These are phyloP conservation scores for Senecio squalidus DNA, from an alignment of 140 eudicot genomes.

Conservation along the genomic window DNA sequence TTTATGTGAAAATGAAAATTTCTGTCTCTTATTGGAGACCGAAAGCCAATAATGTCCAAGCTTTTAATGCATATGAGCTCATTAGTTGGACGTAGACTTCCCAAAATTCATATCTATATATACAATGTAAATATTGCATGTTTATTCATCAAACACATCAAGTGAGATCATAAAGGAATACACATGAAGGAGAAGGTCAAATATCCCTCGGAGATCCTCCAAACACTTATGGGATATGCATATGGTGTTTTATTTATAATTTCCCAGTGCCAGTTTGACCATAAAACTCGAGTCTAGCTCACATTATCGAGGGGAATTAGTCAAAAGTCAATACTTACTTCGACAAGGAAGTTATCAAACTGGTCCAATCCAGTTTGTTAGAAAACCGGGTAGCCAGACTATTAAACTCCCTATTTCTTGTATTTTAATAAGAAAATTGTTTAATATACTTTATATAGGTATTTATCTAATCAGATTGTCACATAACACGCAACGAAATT, in stretches of 20 bases:
- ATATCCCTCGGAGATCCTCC: constrained; percentile 9
- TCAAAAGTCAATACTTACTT: too few species aligned
- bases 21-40: not conserved
- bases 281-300: not conserved
- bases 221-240: constrained; percentile 15
- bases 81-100: not conserved
- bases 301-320: too few species aligned
- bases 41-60: constrained; percentile 11
- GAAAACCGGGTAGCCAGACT: too few species aligned
- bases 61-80: not conserved
- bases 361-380: too few species aligned
- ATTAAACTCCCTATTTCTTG: too few species aligned
- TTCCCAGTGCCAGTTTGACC: not conserved
- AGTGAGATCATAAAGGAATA: not conserved
- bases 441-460: too few species aligned
- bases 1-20: not conserved
- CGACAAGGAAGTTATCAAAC: too few species aligned
- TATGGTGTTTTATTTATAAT: not conserved
- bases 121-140: not conserved
- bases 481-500: too few species aligned
- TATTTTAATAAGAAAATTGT: too few species aligned
- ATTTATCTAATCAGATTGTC: too few species aligned
- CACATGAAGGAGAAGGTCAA: not conserved
- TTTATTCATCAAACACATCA: not conserved
- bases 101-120: not conserved